phyloP scores from a whole-genome alignment of 2,329 filamentous ascomycete species.

The Pseudogymnoascus sp. region DNA sequence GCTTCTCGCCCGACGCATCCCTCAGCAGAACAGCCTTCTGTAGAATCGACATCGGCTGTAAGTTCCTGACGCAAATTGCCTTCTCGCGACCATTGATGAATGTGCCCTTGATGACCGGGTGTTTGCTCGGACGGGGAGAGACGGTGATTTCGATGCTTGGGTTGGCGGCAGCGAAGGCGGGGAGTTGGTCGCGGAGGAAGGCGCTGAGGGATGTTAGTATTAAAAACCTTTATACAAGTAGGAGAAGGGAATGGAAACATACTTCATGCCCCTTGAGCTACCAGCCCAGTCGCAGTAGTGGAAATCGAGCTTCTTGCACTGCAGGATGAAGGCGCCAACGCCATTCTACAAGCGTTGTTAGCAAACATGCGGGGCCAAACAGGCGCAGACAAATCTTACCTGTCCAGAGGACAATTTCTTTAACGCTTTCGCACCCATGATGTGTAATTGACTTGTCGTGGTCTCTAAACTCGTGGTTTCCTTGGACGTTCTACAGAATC shows the following conservation, averaged over 20 bases:
- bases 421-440: conserved; percentile 48
- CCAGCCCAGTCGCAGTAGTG: conserved; percentile 97
- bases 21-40: conserved; percentile 70
- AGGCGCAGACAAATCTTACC: conserved; percentile 32
- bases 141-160: conserved; percentile 87
- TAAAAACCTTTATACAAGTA: conserved; percentile 2
- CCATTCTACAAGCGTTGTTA: conserved; percentile 65
- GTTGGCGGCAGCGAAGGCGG: conserved; percentile 71
- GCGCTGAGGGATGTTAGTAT: conserved; percentile 41
- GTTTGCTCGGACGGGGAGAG: conserved; percentile 80
- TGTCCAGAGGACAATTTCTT: conserved; percentile 46
- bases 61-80: conserved; percentile 80
- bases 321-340: conserved; percentile 90
- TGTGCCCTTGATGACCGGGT: conserved; percentile 80
- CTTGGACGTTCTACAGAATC: neutral
- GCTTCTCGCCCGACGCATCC: conserved; percentile 68
- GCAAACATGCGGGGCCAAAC: neutral
- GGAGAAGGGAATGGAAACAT: conserved; percentile 28
- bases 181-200: conserved; percentile 73
- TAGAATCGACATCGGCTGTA: conserved; percentile 72
- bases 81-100: conserved; percentile 90
- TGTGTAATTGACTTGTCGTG: conserved; percentile 11
- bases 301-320: conserved; percentile 93
- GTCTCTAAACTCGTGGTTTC: neutral
- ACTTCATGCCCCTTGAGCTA: conserved; percentile 94